These are phyloP conservation scores for Microbotryum violaceum DNA, from an alignment of 1,284 basidiomycete species.

Conservation along the genomic window DNA sequence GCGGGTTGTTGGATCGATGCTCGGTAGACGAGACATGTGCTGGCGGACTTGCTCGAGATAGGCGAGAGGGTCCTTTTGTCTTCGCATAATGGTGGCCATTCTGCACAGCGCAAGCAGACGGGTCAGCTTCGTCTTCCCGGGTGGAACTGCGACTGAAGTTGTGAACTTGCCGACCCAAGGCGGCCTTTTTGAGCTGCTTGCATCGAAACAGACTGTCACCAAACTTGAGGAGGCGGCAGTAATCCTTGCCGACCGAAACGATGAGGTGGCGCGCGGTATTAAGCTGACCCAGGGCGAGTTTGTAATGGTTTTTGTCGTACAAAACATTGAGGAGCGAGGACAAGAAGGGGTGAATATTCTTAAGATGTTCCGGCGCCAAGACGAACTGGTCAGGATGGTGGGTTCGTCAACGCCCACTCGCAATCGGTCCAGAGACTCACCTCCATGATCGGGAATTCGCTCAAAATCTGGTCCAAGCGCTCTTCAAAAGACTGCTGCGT, in stretches of 20 bases:
- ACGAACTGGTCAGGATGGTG: background rate
- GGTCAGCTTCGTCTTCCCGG: background rate
- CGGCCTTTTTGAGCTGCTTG: constrained; percentile 91
- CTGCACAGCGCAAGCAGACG: constrained; percentile 42
- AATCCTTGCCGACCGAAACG: constrained; percentile 91
- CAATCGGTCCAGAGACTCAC: constrained; percentile 48
- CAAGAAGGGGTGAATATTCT: constrained; percentile 93
- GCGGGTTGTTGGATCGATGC: constrained; percentile 93
- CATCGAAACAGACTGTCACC: constrained; percentile 92
- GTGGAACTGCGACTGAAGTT: background rate
- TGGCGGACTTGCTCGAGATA: constrained; percentile 96
- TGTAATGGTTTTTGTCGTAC: constrained; percentile 98
- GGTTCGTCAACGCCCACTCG: background rate
- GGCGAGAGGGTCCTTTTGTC: constrained; percentile 91
- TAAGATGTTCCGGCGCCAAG: background rate
- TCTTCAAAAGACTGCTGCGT: constrained; percentile 97
- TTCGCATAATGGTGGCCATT: constrained; percentile 94
- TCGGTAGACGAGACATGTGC: constrained; percentile 90
- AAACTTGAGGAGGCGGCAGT: constrained; percentile 87
- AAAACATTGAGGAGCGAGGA: constrained; percentile 89
- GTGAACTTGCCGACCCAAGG: constrained; percentile 70
- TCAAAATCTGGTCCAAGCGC: constrained; percentile 85
- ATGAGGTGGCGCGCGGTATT: constrained; percentile 88
- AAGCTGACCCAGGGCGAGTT: constrained; percentile 88
- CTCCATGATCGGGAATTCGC: constrained; percentile 95